Conservation (phyloP, 495 filamentous ascomycete species). For the Lepidopterella palustris region DNA sequence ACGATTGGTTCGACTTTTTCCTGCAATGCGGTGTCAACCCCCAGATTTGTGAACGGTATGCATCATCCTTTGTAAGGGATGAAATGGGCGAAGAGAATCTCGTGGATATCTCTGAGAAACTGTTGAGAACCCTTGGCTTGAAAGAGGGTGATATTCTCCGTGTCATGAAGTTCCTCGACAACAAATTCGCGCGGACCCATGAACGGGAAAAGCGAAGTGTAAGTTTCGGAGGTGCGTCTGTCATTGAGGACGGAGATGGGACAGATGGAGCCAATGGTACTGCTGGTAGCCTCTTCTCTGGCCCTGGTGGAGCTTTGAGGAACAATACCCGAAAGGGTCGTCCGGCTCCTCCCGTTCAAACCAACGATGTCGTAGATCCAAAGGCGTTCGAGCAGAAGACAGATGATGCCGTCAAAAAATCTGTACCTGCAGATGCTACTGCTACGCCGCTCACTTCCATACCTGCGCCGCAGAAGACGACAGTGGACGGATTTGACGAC, state of each 20-base stretch:
- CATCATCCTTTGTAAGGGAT: slow-evolving; percentile 77
- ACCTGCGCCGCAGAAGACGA: slow-evolving; percentile 40
- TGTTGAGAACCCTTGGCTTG: slow-evolving; percentile 77
- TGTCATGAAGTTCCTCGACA: slow-evolving; percentile 84
- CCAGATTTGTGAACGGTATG: slow-evolving; percentile 88
- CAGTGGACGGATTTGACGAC: slow-evolving; percentile 79
- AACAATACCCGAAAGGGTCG: slow-evolving; percentile 96
- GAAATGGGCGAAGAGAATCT: slow-evolving; percentile 92
- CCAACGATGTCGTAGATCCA: slow-evolving; percentile 77
- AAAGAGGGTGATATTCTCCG: slow-evolving; percentile 96
- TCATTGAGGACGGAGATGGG: slow-evolving; percentile 46
- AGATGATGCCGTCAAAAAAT: slow-evolving; percentile 41
- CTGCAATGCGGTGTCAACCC: slow-evolving; percentile 82
- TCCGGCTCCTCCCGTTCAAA: slow-evolving; percentile 75
- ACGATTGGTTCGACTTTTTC: slow-evolving; percentile 99
- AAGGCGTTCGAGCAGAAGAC: slow-evolving; percentile 71
- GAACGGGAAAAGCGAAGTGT: slow-evolving; percentile 53
- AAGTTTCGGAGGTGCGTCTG: slow-evolving; percentile 54
- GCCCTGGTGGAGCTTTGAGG: slow-evolving; percentile 75
- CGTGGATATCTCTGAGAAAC: slow-evolving; percentile 74
- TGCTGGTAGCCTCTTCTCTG: slow-evolving; percentile 76
- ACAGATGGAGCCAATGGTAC: slow-evolving; percentile 40
- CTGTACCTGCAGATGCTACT: slow-evolving; percentile 38
- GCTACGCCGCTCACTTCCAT: slow-evolving; percentile 47
- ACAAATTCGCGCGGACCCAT: slow-evolving; percentile 61